Evolutionary conservation across 2,329 filamentous ascomycete genomes (phyloP), one percentile per base, ranked within the genome.

Genomic region (Alternaria hordeiaustralica): DNA sequence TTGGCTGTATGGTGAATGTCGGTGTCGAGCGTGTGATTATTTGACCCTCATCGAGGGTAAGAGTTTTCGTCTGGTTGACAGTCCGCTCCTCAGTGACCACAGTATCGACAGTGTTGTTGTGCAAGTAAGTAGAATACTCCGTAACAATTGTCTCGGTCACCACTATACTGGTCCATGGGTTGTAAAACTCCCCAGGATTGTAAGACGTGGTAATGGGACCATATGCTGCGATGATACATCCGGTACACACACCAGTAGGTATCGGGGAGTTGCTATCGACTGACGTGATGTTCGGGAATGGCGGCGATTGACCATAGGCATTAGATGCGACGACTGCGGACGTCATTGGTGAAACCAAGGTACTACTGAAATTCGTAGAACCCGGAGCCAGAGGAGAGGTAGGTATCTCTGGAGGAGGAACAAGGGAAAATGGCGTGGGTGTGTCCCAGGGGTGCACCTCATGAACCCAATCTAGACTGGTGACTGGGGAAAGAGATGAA

Each of bases 111-210:
- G 66, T 68, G 9, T 68, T 69, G 18, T 71, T 71, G 41, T 71
- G 57, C 33, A 72, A 50, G 28, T 76, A 78, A 3, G 72, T 76
- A 20, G 72, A 64, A 41, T 69, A 69, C 18, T 70, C 58, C 2
- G 66, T 73, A 2, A 78, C 33, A 6, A 77, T 49, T 1, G 75
- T 79, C 30, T 70, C 69, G 12, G 75, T 76, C 4, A 76, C 71
- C 0, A 74, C 66, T 6, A 71, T 55, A 55, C 68, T 71, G 9
- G 65, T 68, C 71, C 72, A 75, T 9, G 47, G 63, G 43, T 59
- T 65, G 30, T 5, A 46, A 3, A 13, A 47, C 15, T 63, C 59
- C 6, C 30, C 25, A n/a, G 53, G 12, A 5, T 61, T 26, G 53
- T 65, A 75, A 25, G 36, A 75, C 13, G 72, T 70, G 5, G 74